These are phyloP conservation scores for Halophytophthora batemanensis DNA, from an alignment of 352 stramenopile genomes.

Conservation along the genomic window DNA sequence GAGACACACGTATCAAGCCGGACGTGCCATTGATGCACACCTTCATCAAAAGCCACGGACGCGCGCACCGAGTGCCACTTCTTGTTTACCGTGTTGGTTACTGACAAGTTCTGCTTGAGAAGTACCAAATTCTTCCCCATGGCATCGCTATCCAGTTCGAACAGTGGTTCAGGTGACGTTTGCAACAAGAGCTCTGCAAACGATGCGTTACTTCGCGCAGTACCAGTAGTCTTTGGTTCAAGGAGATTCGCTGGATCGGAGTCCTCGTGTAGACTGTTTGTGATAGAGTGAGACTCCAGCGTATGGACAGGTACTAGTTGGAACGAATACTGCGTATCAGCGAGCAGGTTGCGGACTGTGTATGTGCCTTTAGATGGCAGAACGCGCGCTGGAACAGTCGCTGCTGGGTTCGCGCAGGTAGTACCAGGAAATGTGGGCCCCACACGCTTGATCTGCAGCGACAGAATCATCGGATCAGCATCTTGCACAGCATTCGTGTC, in stretches of 20 bases:
- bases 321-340: constrained; percentile 47
- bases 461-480: constrained; percentile 4
- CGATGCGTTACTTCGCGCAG: background rate
- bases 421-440: background rate
- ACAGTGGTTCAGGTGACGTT: constrained; percentile 57
- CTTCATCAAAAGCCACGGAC: constrained; percentile 61
- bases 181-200: constrained; percentile 31
- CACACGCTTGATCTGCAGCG: constrained; percentile 15
- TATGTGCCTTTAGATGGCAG: constrained; percentile 35
- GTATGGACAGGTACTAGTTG: constrained; percentile 19
- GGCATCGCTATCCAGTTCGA: constrained; percentile 59
- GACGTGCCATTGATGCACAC: constrained; percentile 87
- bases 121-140: constrained; percentile 80
- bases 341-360: constrained; percentile 35
- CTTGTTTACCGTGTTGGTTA: constrained; percentile 86
- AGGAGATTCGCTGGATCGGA: too few relatives aligned
- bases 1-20: constrained; percentile 85
- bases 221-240: too few relatives aligned
- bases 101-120: constrained; percentile 69
- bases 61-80: constrained; percentile 88
- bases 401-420: background rate
- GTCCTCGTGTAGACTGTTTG: background rate
- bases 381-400: constrained; percentile 9
- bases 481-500: background rate
- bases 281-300: background rate